Evolutionary conservation across 306 rosid genomes (phyloP).

Genomic region (Inga leiocalycina): DNA sequence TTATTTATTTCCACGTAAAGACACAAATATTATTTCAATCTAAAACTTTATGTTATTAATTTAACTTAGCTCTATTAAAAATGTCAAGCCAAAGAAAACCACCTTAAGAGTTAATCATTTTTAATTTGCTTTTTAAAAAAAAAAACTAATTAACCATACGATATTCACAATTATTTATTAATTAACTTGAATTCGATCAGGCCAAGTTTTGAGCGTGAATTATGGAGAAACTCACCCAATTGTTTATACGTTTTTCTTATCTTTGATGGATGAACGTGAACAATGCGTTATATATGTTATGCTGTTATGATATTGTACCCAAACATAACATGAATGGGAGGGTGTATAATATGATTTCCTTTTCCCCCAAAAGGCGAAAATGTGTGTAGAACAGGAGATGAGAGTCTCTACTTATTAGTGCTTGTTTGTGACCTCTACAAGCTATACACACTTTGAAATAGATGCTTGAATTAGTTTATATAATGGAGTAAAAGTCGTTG

Average conservation of each 20-base stretch:
- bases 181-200: neutral
- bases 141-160: neutral
- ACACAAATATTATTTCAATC: neutral
- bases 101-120: neutral
- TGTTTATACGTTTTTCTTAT: too few species aligned
- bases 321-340: too few species aligned
- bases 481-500: neutral
- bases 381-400: too few species aligned
- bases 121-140: too few species aligned
- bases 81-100: neutral
- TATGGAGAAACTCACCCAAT: neutral
- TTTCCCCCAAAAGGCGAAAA: too few species aligned
- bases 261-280: too few species aligned
- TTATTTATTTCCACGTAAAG: neutral
- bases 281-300: too few species aligned
- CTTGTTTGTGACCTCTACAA: too few species aligned
- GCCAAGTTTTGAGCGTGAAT: neutral
- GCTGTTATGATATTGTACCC: too few species aligned
- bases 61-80: neutral
- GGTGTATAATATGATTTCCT: too few species aligned
- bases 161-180: neutral
- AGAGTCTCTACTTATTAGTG: too few species aligned
- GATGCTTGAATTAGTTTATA: slow-evolving; percentile 11
- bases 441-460: neutral
- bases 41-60: neutral